A percentile compares a stretch with the other conserved stretches of the same genome.
Evolutionary conservation across 345 rosid genomes (phyloP).

Genomic region (Rhizophora mangle): DNA sequence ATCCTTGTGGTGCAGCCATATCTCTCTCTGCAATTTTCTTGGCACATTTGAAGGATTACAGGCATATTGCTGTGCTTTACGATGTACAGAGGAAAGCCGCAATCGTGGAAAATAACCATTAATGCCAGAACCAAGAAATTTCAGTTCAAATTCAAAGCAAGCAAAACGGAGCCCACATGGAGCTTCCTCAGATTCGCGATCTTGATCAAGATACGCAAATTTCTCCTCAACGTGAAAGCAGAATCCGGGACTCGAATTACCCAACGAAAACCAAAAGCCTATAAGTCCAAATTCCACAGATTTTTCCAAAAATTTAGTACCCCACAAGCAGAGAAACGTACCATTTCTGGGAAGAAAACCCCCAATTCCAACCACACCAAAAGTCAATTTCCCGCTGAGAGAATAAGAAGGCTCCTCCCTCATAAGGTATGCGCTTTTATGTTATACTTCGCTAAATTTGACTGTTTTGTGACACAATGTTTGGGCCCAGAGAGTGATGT

Average conservation of each 20-base stretch:
- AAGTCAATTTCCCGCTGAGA: neutral
- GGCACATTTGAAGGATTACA: too few relatives aligned
- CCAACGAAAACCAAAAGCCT: neutral
- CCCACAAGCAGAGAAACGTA: conserved; percentile 2
- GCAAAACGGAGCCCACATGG: conserved; percentile 15
- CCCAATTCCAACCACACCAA: conserved; percentile 15
- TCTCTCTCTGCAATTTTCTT: too few relatives aligned
- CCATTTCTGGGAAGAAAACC: neutral
- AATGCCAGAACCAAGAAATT: conserved; percentile 23
- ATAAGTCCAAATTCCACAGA: conserved; percentile 23
- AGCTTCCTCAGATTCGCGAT: conserved; percentile 27
- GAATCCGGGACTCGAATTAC: conserved; percentile 13
- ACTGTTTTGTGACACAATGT: neutral
- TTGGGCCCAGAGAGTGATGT: neutral
- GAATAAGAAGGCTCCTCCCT: neutral
- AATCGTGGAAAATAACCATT: conserved; percentile 31
- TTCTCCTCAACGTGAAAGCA: conserved; percentile 26
- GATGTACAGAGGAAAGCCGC: conserved; percentile 30
- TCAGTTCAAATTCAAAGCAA: conserved; percentile 31
- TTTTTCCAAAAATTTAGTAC: conserved; percentile 9
- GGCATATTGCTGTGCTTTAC: neutral
- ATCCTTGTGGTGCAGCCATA: too few relatives aligned
- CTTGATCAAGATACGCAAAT: conserved; percentile 24
- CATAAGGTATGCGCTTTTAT: neutral
- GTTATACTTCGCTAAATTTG: neutral